Evolutionary conservation across 352 stramenopile genomes (phyloP), one percentile per base, ranked within the genome.

Genomic region (Globisporangium barbulae): DNA sequence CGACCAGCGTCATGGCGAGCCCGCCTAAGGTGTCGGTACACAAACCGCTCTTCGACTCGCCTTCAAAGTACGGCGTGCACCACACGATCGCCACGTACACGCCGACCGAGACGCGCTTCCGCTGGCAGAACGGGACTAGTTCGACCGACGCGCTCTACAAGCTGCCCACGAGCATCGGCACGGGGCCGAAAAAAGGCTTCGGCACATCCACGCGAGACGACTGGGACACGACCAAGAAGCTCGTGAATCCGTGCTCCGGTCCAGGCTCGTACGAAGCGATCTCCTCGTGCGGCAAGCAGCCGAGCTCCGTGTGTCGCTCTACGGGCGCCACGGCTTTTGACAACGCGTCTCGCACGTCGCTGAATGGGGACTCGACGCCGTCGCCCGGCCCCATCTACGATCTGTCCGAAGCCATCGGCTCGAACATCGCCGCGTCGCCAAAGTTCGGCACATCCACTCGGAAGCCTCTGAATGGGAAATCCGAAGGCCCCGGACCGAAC

Each of bases 341-440:
- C 22, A 91, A 93, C 50, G 85, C 81, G 4, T 55, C 80, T 1
- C 77, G 83, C 6, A 65, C 76, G 15, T 45, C 74, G 1, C 53
- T 82, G 2, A 68, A 76, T 39, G 75, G 80, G 22, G 83, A 91
- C 62, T 68, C 70, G 31, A 92, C 85, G 47, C 76, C 81, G 19
- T 90, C 79, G 13, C 84, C 85, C 2, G 85, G 84, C 0, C 84
- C 85, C 4, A 87, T 94, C 58, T 94, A 94, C 66, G 79, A 92
- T 28, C 67, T 92, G 5, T 73, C 78, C 5, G 72, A 73, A 13
- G 67, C 76, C 2, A 75, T 88, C 35, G 77, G 83, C 42, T 70
- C 64, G 47, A 58, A 42, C 9, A 39, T 54, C 17, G 68, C 70
- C 1, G 55, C 70, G 9, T 78, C 77, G 10, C 65, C 80, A 41